Evolutionary conservation across 2,329 filamentous ascomycete genomes (phyloP).

Genomic region (Ophiocordyceps camponoti-leonardi): DNA sequence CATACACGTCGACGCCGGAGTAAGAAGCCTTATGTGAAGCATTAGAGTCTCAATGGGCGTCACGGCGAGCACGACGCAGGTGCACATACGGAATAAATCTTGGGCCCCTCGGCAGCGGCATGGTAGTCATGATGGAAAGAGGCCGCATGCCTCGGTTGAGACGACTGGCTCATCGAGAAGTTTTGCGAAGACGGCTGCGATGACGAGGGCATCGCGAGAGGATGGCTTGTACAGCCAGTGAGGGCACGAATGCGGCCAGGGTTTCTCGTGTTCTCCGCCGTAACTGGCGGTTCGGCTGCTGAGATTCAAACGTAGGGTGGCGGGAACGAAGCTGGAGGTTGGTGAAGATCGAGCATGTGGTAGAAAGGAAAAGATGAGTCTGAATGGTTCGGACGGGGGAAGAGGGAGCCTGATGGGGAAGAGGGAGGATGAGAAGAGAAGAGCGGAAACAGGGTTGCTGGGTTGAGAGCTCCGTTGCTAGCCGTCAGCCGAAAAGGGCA

Average conservation of each 20-base stretch:
- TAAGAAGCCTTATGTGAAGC: constrained; percentile 49
- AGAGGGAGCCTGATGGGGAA: background rate
- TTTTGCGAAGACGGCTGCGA: constrained; percentile 38
- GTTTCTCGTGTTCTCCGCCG: background rate
- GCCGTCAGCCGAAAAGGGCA: background rate
- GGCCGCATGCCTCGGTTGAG: constrained; percentile 21
- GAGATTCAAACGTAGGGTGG: background rate
- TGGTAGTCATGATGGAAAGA: constrained; percentile 19
- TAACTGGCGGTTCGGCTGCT: background rate
- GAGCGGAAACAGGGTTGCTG: background rate
- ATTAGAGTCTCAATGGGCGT: background rate
- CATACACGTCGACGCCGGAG: constrained; percentile 90
- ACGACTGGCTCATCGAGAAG: constrained; percentile 38
- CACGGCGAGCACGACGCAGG: background rate
- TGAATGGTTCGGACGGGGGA: no score
- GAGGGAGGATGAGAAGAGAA: background rate
- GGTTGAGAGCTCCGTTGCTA: no score
- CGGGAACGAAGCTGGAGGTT: background rate
- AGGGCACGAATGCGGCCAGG: background rate
- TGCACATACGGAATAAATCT: constrained; percentile 43
- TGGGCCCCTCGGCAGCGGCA: constrained; percentile 24
- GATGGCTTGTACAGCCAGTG: background rate
- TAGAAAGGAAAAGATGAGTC: no score
- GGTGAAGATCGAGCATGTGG: no score
- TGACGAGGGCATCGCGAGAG: constrained; percentile 19